Evolutionary conservation across 148 eudicot species (phyloP).

Genomic region (Simmondsia chinensis): DNA sequence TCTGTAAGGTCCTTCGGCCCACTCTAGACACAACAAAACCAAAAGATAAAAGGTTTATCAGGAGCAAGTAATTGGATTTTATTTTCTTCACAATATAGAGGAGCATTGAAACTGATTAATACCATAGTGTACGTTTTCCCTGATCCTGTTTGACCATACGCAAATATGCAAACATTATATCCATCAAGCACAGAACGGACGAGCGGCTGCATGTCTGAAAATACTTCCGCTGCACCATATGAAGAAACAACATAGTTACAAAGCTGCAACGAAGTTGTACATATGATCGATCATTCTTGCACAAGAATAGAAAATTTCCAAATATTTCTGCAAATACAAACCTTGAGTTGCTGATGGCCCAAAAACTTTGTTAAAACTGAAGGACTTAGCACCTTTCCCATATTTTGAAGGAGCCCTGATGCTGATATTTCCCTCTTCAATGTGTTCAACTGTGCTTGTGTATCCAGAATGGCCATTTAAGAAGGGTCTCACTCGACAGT

Average conservation of each 20-base stretch:
- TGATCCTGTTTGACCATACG: slow-evolving; percentile 98
- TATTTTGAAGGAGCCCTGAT: slow-evolving; percentile 62
- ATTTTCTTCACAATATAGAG: neutral
- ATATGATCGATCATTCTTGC: too few relatives aligned
- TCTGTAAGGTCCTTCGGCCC: slow-evolving; percentile 90
- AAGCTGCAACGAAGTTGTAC: neutral
- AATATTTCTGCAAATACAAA: slow-evolving; percentile 16
- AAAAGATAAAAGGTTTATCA: slow-evolving; percentile 6
- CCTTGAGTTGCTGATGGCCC: slow-evolving; percentile 91
- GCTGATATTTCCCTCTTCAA: slow-evolving; percentile 77
- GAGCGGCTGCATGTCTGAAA: slow-evolving; percentile 78
- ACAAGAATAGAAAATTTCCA: too few relatives aligned
- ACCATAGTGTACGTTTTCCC: slow-evolving; percentile 98
- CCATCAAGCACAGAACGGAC: slow-evolving; percentile 98
- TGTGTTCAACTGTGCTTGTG: slow-evolving; percentile 53
- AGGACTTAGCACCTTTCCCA: slow-evolving; percentile 71
- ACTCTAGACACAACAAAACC: slow-evolving; percentile 28
- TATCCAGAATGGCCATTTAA: slow-evolving; percentile 45
- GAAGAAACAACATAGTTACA: slow-evolving; percentile 10
- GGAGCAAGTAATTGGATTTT: neutral
- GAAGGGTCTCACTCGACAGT: slow-evolving; percentile 95
- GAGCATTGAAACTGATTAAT: slow-evolving; percentile 6
- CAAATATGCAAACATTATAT: slow-evolving; percentile 90
- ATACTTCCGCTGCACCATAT: slow-evolving; percentile 63
- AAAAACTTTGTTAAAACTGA: slow-evolving; percentile 89